Percentiles rank a stretch among this genome's conserved stretches.
phyloP scores from a whole-genome alignment of 257 asterid genomes.

The Jaltomata sinuosa region DNA sequence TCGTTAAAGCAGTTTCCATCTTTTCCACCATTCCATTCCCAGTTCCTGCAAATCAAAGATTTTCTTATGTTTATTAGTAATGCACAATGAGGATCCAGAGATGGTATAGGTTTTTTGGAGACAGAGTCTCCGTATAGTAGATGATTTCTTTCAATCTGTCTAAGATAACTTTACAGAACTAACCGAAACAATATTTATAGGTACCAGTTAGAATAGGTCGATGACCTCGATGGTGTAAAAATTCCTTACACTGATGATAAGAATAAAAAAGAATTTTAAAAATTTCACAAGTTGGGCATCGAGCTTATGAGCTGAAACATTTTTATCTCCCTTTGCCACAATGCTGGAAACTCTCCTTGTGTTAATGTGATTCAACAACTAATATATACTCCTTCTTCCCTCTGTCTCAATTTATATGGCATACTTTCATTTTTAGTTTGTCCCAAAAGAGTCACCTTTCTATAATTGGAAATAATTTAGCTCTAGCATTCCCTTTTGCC shows the following conservation, averaged over 20 bases:
- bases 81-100: not conserved
- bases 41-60: slow-evolving; percentile 43
- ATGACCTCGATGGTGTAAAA: too few relatives aligned
- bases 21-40: slow-evolving; percentile 85
- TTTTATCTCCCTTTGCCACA: not conserved
- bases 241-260: too few relatives aligned
- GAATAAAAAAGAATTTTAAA: too few relatives aligned
- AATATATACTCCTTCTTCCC: too few relatives aligned
- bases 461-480: too few relatives aligned
- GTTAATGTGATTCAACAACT: not conserved
- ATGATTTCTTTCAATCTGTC: not conserved
- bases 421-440: too few relatives aligned
- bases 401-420: too few relatives aligned
- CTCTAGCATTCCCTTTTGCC: too few relatives aligned
- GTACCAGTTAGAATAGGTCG: too few relatives aligned
- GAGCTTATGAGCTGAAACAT: not conserved
- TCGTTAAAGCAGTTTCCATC: slow-evolving; percentile 82
- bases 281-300: too few relatives aligned
- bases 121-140: not conserved
- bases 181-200: too few relatives aligned
- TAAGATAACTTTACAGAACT: not conserved
- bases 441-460: too few relatives aligned
- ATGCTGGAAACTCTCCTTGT: not conserved
- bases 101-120: not conserved
- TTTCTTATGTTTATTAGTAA: not conserved